These are phyloP conservation scores for Staphylotrichum tortipilum DNA, from an alignment of 495 filamentous ascomycete genomes.

Conservation along the genomic window DNA sequence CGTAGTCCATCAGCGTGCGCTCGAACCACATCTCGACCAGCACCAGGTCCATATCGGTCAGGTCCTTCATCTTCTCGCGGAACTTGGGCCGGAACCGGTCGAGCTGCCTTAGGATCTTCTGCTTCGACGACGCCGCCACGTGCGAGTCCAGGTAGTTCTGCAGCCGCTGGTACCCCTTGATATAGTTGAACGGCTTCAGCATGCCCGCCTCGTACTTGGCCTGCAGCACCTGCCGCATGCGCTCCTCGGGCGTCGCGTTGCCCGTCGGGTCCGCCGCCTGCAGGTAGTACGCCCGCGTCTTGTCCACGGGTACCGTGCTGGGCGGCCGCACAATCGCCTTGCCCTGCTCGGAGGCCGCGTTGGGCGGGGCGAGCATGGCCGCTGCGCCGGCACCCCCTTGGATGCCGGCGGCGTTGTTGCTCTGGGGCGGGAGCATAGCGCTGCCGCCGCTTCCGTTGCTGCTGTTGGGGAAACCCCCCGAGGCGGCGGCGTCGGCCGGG, in stretches of 20 bases:
- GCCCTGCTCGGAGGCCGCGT: conserved; percentile 41
- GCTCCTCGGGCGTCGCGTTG: conserved; percentile 82
- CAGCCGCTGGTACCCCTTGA: conserved; percentile 85
- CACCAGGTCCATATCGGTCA: conserved; percentile 88
- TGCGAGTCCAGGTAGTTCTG: conserved; percentile 85
- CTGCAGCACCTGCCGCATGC: conserved; percentile 88
- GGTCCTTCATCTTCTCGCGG: conserved; percentile 80
- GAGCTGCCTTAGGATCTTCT: conserved; percentile 82
- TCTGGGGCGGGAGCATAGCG: conserved; percentile 32
- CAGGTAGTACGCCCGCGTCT: conserved; percentile 90
- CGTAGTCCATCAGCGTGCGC: conserved; percentile 86
- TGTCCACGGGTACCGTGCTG: conserved; percentile 59
- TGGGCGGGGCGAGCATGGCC: conserved; percentile 38
- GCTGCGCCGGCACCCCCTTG: too few species aligned
- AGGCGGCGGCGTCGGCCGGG: conserved; percentile 26
- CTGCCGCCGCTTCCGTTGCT: too few species aligned
- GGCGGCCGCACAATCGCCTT: conserved; percentile 51
- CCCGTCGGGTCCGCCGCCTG: conserved; percentile 92
- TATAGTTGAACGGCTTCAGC: conserved; percentile 94
- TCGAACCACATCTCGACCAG: conserved; percentile 99
- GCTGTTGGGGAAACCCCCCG: conserved; percentile 23
- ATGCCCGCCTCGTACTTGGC: conserved; percentile 94
- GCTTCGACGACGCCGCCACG: conserved; percentile 65
- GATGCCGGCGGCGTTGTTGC: conserved; percentile 26
- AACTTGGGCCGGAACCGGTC: conserved; percentile 93